phyloP scores from a whole-genome alignment of 2,329 filamentous ascomycete species.

The Cladosporium sp. region DNA sequence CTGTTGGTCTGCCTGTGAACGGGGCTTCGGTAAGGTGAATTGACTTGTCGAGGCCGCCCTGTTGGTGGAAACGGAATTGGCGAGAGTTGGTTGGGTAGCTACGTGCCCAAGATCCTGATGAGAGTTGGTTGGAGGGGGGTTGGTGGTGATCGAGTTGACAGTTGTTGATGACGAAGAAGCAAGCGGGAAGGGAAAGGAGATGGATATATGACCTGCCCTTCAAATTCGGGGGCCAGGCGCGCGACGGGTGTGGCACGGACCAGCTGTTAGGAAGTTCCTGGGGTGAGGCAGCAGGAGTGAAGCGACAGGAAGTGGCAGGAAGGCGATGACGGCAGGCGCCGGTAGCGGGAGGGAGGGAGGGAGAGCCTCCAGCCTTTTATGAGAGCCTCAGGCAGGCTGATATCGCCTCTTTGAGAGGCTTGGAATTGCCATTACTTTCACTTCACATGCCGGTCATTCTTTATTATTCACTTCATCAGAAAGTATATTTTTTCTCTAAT shows the following conservation, averaged over 20 bases:
- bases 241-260: not conserved
- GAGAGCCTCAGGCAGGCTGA: no score
- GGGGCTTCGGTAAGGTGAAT: slow-evolving; percentile 9
- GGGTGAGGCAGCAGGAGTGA: no score
- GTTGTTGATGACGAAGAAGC: slow-evolving; percentile 23
- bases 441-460: no score
- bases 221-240: slow-evolving; percentile 14
- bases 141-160: slow-evolving; percentile 18
- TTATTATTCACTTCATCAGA: no score
- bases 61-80: slow-evolving; percentile 45
- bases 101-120: slow-evolving; percentile 35
- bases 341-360: no score
- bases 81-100: slow-evolving; percentile 51
- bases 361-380: no score
- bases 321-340: slow-evolving; percentile 16
- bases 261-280: no score
- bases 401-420: no score
- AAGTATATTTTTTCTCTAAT: no score
- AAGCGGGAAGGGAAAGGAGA: slow-evolving; percentile 13
- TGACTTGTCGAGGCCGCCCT: slow-evolving; percentile 17
- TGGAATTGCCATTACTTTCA: no score
- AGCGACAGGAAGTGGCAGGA: no score
- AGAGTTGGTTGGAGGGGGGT: slow-evolving; percentile 18
- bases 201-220: slow-evolving; percentile 14
- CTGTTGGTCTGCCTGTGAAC: slow-evolving; percentile 32